Evolutionary conservation across 768 basidiomycete species (phyloP).

Genomic region (Tulasnella sp.): DNA sequence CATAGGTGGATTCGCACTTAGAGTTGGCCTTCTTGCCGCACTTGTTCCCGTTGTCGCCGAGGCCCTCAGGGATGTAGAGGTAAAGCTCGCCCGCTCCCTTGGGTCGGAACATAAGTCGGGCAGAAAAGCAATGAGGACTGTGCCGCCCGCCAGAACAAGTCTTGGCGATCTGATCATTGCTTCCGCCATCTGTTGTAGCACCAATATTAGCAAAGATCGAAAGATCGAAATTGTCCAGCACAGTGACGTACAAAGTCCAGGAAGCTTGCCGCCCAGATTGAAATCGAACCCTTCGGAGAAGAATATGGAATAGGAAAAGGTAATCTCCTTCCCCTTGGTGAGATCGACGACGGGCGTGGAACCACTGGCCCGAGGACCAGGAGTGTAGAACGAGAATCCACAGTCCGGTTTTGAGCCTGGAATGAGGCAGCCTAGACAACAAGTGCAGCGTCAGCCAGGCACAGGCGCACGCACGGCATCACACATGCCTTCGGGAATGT

Average conservation of each 20-base stretch:
- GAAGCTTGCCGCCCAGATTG: conserved; percentile 58
- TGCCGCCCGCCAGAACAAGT: conserved; percentile 58
- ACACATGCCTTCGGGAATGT: conserved; percentile 14
- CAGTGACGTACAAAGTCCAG: conserved; percentile 48
- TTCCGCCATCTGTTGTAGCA: conserved; percentile 39
- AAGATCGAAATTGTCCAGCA: conserved; percentile 5
- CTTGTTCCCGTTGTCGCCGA: conserved; percentile 1
- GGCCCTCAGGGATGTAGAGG: conserved; percentile 44
- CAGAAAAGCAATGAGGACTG: conserved; percentile 48
- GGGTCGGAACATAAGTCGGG: conserved; percentile 62
- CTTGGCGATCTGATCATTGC: conserved; percentile 34
- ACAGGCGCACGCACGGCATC: conserved; percentile 2
- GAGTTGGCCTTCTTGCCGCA: conserved; percentile 39
- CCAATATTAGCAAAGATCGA: conserved; percentile 1
- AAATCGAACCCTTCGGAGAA: conserved; percentile 53
- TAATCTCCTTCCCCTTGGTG: conserved; percentile 50
- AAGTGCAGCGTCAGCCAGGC: background rate
- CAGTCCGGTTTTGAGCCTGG: conserved; percentile 30
- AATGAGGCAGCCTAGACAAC: background rate
- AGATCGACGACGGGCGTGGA: conserved; percentile 35
- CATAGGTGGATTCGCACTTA: conserved; percentile 37
- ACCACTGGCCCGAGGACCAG: conserved; percentile 32
- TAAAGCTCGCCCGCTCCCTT: conserved; percentile 53
- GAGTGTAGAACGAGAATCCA: conserved; percentile 61
- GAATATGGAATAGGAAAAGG: conserved; percentile 55